These are phyloP conservation scores for Escovopsis sp. DNA, from an alignment of 2,329 filamentous ascomycete species.

Conservation along the genomic window DNA sequence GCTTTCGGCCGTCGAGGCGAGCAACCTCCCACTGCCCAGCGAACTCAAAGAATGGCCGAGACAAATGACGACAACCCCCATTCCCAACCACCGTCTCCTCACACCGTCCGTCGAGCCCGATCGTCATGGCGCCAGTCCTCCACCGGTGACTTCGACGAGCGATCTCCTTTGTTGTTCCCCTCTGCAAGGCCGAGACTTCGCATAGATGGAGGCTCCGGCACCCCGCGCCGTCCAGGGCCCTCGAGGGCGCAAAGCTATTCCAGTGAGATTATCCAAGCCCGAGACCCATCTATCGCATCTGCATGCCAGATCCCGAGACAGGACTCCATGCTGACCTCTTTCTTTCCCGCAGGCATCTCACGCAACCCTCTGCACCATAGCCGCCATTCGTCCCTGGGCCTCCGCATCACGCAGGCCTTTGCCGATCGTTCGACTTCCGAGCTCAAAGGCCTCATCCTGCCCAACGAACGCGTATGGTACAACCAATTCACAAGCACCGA, in stretches of 20 bases:
- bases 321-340: background rate
- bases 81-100: constrained; percentile 21
- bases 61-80: constrained; percentile 11
- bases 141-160: constrained; percentile 25
- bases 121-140: constrained; percentile 15
- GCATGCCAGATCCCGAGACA: too few relatives aligned
- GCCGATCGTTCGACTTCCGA: constrained; percentile 44
- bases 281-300: too few relatives aligned
- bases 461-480: constrained; percentile 91
- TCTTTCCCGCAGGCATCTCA: constrained; percentile 18
- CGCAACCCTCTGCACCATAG: constrained; percentile 34
- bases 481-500: constrained; percentile 96
- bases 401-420: constrained; percentile 48
- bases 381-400: constrained; percentile 43
- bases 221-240: constrained; percentile 14
- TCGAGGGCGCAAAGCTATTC: constrained; percentile 29
- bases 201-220: constrained; percentile 20
- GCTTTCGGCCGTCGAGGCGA: too few relatives aligned
- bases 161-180: constrained; percentile 26
- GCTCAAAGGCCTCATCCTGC: constrained; percentile 50
- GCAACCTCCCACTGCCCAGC: too few relatives aligned
- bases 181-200: constrained; percentile 27
- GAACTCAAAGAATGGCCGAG: constrained; percentile 15
- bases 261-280: constrained; percentile 17
- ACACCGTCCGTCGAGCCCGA: constrained; percentile 15